Base-by-base conservation (phyloP, 2,329 filamentous ascomycete genomes). In the Cercospora sp. region DNA sequence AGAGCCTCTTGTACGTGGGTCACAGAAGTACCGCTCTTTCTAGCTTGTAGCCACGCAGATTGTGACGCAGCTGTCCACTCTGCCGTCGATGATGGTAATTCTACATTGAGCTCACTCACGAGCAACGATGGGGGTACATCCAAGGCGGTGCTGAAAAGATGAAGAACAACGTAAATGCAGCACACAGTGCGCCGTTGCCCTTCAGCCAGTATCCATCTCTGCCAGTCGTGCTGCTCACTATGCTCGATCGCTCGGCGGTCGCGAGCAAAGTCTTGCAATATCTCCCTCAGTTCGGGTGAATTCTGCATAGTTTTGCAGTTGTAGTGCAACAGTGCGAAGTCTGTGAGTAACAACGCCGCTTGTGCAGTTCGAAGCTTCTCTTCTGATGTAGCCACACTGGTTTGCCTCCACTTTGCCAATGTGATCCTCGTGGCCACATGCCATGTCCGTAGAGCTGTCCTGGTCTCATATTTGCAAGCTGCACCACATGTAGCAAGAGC, bases 401-500 rank as follows among this genome's bases (percentile, higher is more conserved):
- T 24, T 24, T 49, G 45, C 18, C 21, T 57, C 51, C 62, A 64
- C 37, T 55, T 49, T 9, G 26, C 26, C 12, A 63, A 21, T 32
- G 61, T 63, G n/a, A 66, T 60, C 9, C 30, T 28, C 0, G 28
- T 61, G 16, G 53, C 63, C 12, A 49, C 55, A 26, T 66, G 34
- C 26, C 55, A 66, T 28, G 49, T 32, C 26, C 53, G 30, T 3
- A 30, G 7, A 30, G 63, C 63, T 21, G 53, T 61, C 34, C 12
- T 32, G 5, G n/a, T 61, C 55, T 66, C 63, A 21, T 66, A 61
- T 37, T 58, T 66, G 24, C 63, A 60, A 8, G 32, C 28, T 13
- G 63, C 63, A 51, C 63, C 63, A n/a, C 40, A 43, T 13, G 63
- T 37, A 16, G 63, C 53, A 34, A 66, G 21, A 24, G 63, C 55